phyloP scores from a whole-genome alignment of 352 stramenopile species.

The Phytopythium litorale region DNA sequence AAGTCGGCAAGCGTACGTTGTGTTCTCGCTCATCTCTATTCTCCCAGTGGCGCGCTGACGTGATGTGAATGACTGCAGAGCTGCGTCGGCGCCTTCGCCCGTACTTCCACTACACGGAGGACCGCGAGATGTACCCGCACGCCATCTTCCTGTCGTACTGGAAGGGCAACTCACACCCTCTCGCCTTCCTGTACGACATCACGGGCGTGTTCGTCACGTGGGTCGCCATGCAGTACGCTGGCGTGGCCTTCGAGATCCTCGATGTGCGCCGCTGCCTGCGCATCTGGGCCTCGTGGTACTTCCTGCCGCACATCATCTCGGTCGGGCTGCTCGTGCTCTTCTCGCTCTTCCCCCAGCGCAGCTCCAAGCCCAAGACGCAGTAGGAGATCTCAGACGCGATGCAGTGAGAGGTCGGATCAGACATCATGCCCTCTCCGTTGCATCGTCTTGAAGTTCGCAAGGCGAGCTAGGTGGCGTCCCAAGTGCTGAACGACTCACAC shows the following conservation, averaged over 20 bases:
- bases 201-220: constrained; percentile 70
- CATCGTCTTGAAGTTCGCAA: background rate
- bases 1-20: constrained; percentile 76
- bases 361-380: constrained; percentile 30
- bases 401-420: background rate
- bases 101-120: constrained; percentile 86
- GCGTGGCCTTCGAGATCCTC: constrained; percentile 80
- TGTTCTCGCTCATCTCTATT: background rate
- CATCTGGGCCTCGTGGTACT: constrained; percentile 84
- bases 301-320: constrained; percentile 63
- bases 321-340: constrained; percentile 62
- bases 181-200: constrained; percentile 80
- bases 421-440: background rate
- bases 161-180: constrained; percentile 59
- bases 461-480: background rate
- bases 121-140: constrained; percentile 71
- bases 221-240: constrained; percentile 85
- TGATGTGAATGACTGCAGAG: constrained; percentile 24
- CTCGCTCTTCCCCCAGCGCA: constrained; percentile 48
- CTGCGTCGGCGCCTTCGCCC: constrained; percentile 66
- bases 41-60: background rate
- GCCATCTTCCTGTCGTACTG: constrained; percentile 82
- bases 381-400: constrained; percentile 12
- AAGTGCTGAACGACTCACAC: background rate
- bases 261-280: constrained; percentile 67